Evolutionary conservation across 73 alveolate genomes (phyloP).

Genomic region (Urostyla sp.): DNA sequence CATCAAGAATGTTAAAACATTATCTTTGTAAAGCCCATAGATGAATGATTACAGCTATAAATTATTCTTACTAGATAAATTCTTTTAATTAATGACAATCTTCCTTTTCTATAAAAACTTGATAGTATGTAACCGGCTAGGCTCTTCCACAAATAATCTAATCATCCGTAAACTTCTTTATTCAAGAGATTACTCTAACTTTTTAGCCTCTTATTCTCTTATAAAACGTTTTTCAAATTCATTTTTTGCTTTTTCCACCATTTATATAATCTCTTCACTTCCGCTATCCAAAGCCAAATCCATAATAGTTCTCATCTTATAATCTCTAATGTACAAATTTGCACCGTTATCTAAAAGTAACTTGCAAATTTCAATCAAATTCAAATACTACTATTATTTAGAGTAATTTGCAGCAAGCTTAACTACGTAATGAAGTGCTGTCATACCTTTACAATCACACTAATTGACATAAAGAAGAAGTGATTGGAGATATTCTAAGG

Average conservation of each 20-base stretch:
- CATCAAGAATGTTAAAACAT: constrained; percentile 13
- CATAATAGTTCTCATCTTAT: constrained; percentile 7
- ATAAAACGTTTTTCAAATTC: constrained; percentile 9
- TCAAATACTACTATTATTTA: no score
- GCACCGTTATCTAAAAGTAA: background rate
- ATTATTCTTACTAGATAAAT: constrained; percentile 35
- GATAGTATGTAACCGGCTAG: constrained; percentile 4
- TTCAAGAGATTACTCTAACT: constrained; percentile 12
- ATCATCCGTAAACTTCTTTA: background rate
- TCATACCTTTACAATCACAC: constrained; percentile 2
- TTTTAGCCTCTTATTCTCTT: background rate
- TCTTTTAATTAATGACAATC: constrained; percentile 13
- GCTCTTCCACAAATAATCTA: background rate
- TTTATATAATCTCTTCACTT: background rate
- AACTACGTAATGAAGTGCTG: constrained; percentile 21
- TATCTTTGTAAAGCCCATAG: constrained; percentile 22
- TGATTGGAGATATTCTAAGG: constrained; percentile 31
- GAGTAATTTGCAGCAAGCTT: no score
- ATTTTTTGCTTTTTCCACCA: background rate
- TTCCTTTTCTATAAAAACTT: constrained; percentile 11
- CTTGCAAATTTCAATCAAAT: background rate
- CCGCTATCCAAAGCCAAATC: background rate
- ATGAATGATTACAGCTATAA: background rate
- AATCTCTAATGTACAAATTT: constrained; percentile 8
- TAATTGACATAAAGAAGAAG: no score